Evolutionary conservation across 208 protist genomes (phyloP).

Genomic region (Acanthamoeba royreba): DNA sequence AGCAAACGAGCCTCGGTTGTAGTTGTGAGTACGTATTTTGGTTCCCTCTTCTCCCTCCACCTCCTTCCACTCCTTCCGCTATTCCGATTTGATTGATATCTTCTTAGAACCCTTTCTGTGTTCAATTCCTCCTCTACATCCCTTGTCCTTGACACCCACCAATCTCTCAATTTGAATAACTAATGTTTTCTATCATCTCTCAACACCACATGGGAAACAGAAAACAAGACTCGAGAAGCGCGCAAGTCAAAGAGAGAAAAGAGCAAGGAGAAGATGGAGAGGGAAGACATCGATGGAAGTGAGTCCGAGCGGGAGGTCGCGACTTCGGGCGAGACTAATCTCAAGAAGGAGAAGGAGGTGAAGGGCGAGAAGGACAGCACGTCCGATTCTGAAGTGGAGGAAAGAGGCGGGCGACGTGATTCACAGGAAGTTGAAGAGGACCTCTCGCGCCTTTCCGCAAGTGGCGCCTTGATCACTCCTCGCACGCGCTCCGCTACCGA

Average conservation of each 20-base stretch:
- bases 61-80: background rate
- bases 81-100: background rate
- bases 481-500: background rate
- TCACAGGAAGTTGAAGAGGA: background rate
- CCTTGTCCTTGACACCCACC: too few species aligned
- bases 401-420: background rate
- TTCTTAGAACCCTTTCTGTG: background rate
- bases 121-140: too few species aligned
- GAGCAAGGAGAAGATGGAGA: background rate
- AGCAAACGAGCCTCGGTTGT: background rate
- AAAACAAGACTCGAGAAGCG: background rate
- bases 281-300: background rate
- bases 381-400: background rate
- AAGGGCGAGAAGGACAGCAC: background rate
- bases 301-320: background rate
- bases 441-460: background rate
- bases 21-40: background rate
- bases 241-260: too few species aligned
- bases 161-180: too few species aligned
- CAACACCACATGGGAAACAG: too few species aligned
- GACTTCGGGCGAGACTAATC: background rate
- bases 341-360: constrained; percentile 16
- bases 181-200: too few species aligned
- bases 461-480: background rate
- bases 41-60: background rate